phyloP scores from a whole-genome alignment of 139 green algal species.

The Chlamydomonas incerta region DNA sequence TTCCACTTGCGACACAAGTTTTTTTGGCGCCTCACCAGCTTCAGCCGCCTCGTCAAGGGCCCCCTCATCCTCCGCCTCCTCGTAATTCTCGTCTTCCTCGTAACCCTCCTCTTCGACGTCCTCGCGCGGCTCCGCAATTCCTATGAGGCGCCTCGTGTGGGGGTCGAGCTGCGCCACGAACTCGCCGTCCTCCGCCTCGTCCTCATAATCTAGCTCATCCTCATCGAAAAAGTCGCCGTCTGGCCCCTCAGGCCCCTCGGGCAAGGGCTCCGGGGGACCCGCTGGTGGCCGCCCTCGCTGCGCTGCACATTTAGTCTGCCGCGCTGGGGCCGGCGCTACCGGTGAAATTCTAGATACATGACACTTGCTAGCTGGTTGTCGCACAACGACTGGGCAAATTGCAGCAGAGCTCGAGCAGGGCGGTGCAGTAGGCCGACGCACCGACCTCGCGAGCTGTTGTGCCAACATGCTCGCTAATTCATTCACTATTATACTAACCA shows the following conservation, averaged over 20 bases:
- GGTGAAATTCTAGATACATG: too few relatives aligned
- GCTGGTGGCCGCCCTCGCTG: constrained; percentile 14
- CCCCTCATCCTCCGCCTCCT: constrained; percentile 1
- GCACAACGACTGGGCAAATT: background rate
- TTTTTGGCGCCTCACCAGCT: constrained; percentile 16
- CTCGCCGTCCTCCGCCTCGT: constrained; percentile 46
- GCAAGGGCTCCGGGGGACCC: background rate
- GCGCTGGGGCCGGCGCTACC: too few relatives aligned
- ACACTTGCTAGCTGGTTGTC: background rate
- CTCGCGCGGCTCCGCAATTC: background rate
- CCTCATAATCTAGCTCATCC: constrained; percentile 30
- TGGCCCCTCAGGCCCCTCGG: background rate
- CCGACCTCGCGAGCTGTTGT: too few relatives aligned
- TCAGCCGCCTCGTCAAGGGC: constrained; percentile 38
- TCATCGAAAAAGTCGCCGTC: constrained; percentile 38
- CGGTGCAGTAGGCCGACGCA: too few relatives aligned
- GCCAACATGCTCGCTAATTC: too few relatives aligned
- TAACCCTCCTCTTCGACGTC: background rate
- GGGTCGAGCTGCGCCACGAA: constrained; percentile 32
- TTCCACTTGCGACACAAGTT: too few relatives aligned
- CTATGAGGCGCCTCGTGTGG: constrained; percentile 15
- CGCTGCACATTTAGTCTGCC: background rate
- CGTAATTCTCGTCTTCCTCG: constrained; percentile 4
- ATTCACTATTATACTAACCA: too few relatives aligned
- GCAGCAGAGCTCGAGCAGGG: too few relatives aligned